Evolutionary conservation across 2,329 filamentous ascomycete genomes (phyloP), one percentile per base, ranked within the genome.

Genomic region (Sphaerostilbella broomeana): DNA sequence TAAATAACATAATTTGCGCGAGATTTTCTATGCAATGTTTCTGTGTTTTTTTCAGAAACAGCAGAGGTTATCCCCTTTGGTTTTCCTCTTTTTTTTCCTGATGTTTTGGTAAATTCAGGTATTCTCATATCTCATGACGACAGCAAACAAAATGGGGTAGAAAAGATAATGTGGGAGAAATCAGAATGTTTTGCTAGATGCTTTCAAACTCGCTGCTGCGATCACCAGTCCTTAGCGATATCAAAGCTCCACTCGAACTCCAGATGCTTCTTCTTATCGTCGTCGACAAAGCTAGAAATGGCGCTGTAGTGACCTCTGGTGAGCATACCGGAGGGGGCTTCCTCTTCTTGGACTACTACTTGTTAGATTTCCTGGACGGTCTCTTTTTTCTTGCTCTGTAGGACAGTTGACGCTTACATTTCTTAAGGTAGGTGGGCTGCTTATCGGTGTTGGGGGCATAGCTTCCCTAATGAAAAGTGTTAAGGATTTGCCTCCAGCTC

Each of bases 181-280:
- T 8, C 28, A 22, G n/a, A 25, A 40, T 29, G 19, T 21, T 21
- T 29, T 17, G 27, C 33, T 27, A 21, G 26, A 32, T 15, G 31
- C 24, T 36, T 27, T 28, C 30, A 29, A 29, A 32, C 25, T 21
- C 30, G 26, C 11, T 12, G n/a, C n/a, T n/a, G 18, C 29, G 20
- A 53, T 51, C 80, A 86, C 92, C 92, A 97, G 61, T 95, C 86
- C 77, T 97, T 98, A 67, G 84, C 76, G 62, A 98, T 95, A 59
- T 95, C 85, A 57, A 98, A 97, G 46, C 82, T 80, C 92, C 92
- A 98, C 56, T 94, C 84, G 63, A 98, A 98, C 60, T 83, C 74
- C 48, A 98, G 73, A 65, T 98, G 89, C 48, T 76, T 81, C 65
- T 87, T 81, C 63, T 92, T 83, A 68, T 98, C 92, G 57, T 98